Base-by-base conservation (phyloP, 768 basidiomycete species). In the Boletales sp. region DNA sequence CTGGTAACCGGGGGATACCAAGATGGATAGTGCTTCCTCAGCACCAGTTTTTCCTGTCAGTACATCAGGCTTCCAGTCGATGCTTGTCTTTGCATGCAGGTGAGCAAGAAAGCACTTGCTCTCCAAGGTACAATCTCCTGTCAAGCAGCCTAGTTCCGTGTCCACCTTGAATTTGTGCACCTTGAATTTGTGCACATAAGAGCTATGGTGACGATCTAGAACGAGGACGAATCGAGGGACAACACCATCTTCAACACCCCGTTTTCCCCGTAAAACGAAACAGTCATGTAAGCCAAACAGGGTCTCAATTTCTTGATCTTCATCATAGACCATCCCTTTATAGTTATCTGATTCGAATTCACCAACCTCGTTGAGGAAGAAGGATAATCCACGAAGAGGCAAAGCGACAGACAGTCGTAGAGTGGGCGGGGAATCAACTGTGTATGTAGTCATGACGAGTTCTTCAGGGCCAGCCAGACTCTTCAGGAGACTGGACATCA, bases 401-500 rank as follows among this genome's bases (percentile, higher is more conserved):
- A 42, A 17, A 14, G 30, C n/a, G 17, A 42, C 30, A n/a, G n/a
- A 31, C 15, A 39, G 8, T 32, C 4, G 33, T 32, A 3, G 33
- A n/a, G 8, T 13, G 4, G 18, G 18, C 6, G 14, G 38, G 7
- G 38, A 39, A 17, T 39, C 9, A 17, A 12, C 9, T 1, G 38
- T 12, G 8, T 48, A 34, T 14, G 10, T 9, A 11, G 33, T 60
- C 38, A 67, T 46, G 3, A 57, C 12, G 4, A 66, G 48, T n/a
- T 48, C 51, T 39, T 41, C 18, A 0, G 35, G 9, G 21, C 30
- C 30, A 34, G 59, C 34, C 2, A 36, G 34, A 36, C 55, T 41
- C 18, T 36, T 14, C 25, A 62, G 32, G 15, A 41, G 50, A 9
- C 19, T 30, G 2, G 50, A 49, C 18, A 64, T 44, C 60, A 64